Evolutionary conservation across 352 stramenopile species (phyloP), one percentile per base, ranked within the genome.

Genomic region (Globisporangium yorkense): DNA sequence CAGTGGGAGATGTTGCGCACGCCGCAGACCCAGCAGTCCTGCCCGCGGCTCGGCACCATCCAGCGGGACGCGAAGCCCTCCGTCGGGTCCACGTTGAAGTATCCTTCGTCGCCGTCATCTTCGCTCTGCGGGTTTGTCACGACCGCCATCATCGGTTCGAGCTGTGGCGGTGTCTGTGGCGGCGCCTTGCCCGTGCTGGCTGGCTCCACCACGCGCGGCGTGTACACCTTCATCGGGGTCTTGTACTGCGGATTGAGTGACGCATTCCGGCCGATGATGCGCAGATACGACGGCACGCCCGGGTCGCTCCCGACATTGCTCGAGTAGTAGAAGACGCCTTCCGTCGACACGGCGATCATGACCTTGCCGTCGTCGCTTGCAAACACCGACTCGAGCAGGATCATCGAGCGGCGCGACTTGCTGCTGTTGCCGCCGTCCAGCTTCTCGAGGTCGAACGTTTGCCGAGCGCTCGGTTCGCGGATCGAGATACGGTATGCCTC

Each of bases 311-410:
- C 53, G 5, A 62, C 67, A 16, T 56, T 50, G 29, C 80, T 85
- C 12, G 82, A 75, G 62, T 89, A 89, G 59, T 92, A 92, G 52
- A 92, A 86, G 39, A 88, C 81, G 6, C 80, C 80, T 9, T 92
- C 82, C 0, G 70, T 74, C 16, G 77, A 89, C 31, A 92, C 71
- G 0, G 76, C 74, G 59, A 89, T 66, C 3, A 90, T 57, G 12
- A 72, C 66, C 13, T 75, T 71, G 47, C 80, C 80, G 37, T 92
- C 71, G 51, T 90, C 75, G 51, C 70, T 89, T 35, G 82, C 82
- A 61, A 71, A 75, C 20, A 89, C 65, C 12, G 76, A 85, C 59
- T 88, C 76, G 3, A 92, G 65, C 55, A 89, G 81, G 27, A 85
- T 74, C 44, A 76, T 88, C 1, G 82, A 86, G 15, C 82, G 74